These are phyloP conservation scores for Cryptosporidium parvum DNA, from an alignment of 169 alveolate genomes.

Conservation along the genomic window DNA sequence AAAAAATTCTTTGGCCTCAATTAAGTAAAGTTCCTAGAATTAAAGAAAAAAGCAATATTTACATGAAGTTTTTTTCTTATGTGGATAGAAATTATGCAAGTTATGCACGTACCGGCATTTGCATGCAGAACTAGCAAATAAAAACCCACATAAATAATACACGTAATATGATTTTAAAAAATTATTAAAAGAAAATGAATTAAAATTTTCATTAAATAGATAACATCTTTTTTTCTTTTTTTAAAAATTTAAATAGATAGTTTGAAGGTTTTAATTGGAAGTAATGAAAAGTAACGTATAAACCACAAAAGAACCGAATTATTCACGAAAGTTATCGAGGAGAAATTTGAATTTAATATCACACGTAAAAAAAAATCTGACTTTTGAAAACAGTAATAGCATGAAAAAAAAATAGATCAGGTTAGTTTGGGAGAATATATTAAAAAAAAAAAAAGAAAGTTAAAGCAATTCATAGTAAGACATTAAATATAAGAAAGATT, in stretches of 20 bases:
- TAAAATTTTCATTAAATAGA: no score
- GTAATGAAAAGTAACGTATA: background rate
- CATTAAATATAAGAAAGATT: background rate
- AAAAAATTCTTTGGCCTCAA: background rate
- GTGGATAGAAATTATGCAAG: background rate
- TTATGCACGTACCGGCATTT: conserved; percentile 31
- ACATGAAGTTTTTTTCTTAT: background rate
- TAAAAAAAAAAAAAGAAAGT: background rate
- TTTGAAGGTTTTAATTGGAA: background rate
- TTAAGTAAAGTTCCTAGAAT: background rate
- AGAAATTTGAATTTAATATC: background rate
- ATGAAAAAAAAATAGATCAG: background rate
- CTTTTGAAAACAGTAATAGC: background rate
- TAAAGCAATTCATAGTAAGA: background rate
- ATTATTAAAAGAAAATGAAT: no score
- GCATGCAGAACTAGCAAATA: conserved; percentile 1
- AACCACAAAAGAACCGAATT: background rate
- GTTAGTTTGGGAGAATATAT: background rate
- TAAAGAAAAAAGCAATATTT: background rate
- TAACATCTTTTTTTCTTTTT: no score
- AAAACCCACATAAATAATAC: background rate
- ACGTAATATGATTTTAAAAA: background rate
- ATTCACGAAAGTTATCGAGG: background rate
- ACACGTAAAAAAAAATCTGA: background rate
- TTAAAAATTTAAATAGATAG: no score